Evolutionary conservation across 1,139 yeast species (phyloP).

Genomic region (Lodderomyces jiufengensis): DNA sequence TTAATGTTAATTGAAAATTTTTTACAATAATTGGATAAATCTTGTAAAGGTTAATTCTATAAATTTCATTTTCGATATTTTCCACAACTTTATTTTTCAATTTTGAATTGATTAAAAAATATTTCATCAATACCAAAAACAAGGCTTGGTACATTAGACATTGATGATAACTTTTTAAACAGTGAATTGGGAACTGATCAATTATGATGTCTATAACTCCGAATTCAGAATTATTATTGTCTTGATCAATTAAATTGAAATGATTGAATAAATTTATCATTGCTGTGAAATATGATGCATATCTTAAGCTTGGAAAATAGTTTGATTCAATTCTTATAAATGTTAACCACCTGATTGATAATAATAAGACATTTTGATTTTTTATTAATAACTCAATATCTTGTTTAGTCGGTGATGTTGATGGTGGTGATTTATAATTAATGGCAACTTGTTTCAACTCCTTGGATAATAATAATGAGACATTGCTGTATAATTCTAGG

Average conservation of each 20-base stretch:
- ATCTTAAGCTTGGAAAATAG: slow-evolving; percentile 34
- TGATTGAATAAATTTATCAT: slow-evolving; percentile 27
- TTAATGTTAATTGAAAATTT: slow-evolving; percentile 10
- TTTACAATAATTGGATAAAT: slow-evolving; percentile 8
- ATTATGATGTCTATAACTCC: slow-evolving; percentile 4
- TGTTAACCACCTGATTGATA: slow-evolving; percentile 30
- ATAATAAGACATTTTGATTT: slow-evolving; percentile 20
- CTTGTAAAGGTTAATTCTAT: slow-evolving; percentile 8
- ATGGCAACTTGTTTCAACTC: slow-evolving; percentile 10
- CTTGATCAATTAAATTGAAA: slow-evolving; percentile 20
- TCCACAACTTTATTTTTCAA: slow-evolving; percentile 14
- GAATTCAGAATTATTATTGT: slow-evolving; percentile 4
- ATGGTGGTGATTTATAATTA: not conserved
- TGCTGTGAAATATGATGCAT: slow-evolving; percentile 25
- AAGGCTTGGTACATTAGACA: slow-evolving; percentile 22
- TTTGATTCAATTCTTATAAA: slow-evolving; percentile 28
- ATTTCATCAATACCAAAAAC: slow-evolving; percentile 17
- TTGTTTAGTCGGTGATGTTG: not conserved
- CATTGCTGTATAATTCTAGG: slow-evolving; percentile 20
- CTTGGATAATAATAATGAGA: slow-evolving; percentile 12
- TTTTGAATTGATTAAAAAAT: slow-evolving; percentile 15
- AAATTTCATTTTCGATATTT: not conserved
- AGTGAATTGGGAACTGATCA: slow-evolving; percentile 10
- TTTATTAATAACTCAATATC: slow-evolving; percentile 19
- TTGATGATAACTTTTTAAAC: slow-evolving; percentile 20